Evolutionary conservation across 2,329 filamentous ascomycete species (phyloP), one percentile per base, ranked within the genome.

Genomic region (Cryphonectria naterciae): DNA sequence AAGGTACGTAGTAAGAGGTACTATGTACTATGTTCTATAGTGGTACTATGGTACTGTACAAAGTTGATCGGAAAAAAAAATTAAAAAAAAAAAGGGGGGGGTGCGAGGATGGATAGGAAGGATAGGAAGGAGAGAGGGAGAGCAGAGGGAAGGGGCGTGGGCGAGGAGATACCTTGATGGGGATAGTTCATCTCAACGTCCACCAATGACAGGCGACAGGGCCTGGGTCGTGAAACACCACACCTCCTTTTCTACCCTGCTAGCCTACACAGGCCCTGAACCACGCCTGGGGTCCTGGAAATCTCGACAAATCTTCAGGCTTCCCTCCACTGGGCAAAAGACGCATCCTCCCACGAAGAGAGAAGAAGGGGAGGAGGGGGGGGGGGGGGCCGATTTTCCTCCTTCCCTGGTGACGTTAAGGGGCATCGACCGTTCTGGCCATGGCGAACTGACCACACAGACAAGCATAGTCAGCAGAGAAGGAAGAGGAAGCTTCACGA

Each of bases 221-320:
- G 22, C 67, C 61, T 69, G 67, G 70, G 58, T 63, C 63, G 46
- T 72, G 70, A 72, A 72, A 72, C 70, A 69, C 41, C 46, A 43
- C 67, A 56, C 63, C 67, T 69, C 70, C 67, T 72, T 72, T 72
- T 69, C 67, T 19, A 39, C 54, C 69, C 67, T 66, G 67, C 62
- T 61, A 62, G 62, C 35, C 35, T n/a, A 8, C 22, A 49, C 46
- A 49, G 22, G 19, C 46, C 46, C 46, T 15, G 28, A 32, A 58
- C 54, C 54, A 28, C 28, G 13, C 54, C 15, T 7, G 19, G 35
- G 58, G 58, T 61, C 58, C 35, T 39, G 58, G 58, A 61, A 61
- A 61, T 61, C 58, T 61, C 58, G 58, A 61, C 35, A 61, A 15
- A 17, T 15, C 58, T 61, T 49, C 63, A 65, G 63, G 43, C 41